phyloP scores from a whole-genome alignment of 768 basidiomycete genomes.

The Gautieria morchelliformis region DNA sequence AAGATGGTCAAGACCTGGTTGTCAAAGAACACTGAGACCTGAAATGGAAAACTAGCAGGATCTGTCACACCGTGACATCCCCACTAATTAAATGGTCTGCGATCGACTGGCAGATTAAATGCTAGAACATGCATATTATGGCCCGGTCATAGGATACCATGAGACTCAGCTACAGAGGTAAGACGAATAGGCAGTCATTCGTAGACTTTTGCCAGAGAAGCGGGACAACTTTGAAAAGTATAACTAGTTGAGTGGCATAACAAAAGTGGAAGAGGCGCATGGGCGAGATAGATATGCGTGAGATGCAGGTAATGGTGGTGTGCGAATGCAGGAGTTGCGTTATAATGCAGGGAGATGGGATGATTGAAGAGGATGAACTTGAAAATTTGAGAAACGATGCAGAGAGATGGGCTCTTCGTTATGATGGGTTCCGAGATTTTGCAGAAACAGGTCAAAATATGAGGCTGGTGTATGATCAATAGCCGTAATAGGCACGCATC shows the following conservation, averaged over 20 bases:
- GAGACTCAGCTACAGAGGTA: neutral
- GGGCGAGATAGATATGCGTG: conserved; percentile 1
- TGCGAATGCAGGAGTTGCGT: conserved; percentile 2
- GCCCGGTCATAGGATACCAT: neutral
- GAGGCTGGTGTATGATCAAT: conserved; percentile 22
- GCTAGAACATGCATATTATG: conserved; percentile 10
- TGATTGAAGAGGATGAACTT: neutral
- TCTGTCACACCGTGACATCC: too few species aligned
- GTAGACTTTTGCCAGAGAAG: neutral
- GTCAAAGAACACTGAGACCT: neutral
- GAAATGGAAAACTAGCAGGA: too few species aligned
- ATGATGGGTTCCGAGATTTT: conserved; percentile 1
- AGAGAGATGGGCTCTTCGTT: neutral
- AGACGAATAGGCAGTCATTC: neutral
- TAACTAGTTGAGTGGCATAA: neutral
- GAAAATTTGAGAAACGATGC: neutral
- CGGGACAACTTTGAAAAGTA: neutral
- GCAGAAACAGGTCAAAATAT: neutral
- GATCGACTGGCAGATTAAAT: too few species aligned
- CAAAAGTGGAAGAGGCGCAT: neutral
- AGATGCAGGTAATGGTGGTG: conserved; percentile 2
- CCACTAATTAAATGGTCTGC: too few species aligned
- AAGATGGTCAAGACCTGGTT: neutral
- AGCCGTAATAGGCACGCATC: conserved; percentile 62
- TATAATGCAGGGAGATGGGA: neutral